A percentile compares a stretch with the other conserved stretches of the same genome.
phyloP scores from a whole-genome alignment of 148 eudicot species.

The Cornus suecica region DNA sequence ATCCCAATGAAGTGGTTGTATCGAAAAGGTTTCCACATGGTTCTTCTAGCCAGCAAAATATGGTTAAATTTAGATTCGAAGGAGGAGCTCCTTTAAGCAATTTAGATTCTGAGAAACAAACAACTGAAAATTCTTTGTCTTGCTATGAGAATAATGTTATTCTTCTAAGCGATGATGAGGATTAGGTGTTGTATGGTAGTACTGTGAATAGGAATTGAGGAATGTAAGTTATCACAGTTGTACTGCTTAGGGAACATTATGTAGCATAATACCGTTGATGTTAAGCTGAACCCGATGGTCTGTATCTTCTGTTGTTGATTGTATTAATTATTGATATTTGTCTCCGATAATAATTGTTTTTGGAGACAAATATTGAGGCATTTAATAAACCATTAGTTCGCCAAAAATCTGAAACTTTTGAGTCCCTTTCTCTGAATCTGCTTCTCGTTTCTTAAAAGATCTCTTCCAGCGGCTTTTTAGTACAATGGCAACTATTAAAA shows the following conservation, averaged over 20 bases:
- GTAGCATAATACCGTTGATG: neutral
- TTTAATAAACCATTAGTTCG: neutral
- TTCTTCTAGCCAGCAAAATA: neutral
- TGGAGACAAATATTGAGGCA: neutral
- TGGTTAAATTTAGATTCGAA: neutral
- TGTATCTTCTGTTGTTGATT: neutral
- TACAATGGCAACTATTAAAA: neutral
- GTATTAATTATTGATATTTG: neutral
- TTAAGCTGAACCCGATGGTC: neutral
- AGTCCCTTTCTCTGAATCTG: neutral
- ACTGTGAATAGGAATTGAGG: neutral
- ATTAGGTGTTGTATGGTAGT: neutral
- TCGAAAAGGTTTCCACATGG: neutral
- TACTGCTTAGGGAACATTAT: neutral
- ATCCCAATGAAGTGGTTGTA: neutral
- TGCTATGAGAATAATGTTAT: constrained; percentile 2
- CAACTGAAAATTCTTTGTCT: neutral
- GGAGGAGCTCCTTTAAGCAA: neutral
- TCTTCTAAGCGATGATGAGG: constrained; percentile 14
- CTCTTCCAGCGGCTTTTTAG: too few relatives aligned
- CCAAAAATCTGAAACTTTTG: neutral
- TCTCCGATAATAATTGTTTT: neutral
- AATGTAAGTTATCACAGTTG: neutral
- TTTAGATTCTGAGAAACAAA: neutral
- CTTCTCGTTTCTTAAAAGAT: neutral